A percentile compares a stretch with the other conserved stretches of the same genome.
phyloP scores from a whole-genome alignment of 2,329 filamentous ascomycete genomes.

The Helminthosporium solani region DNA sequence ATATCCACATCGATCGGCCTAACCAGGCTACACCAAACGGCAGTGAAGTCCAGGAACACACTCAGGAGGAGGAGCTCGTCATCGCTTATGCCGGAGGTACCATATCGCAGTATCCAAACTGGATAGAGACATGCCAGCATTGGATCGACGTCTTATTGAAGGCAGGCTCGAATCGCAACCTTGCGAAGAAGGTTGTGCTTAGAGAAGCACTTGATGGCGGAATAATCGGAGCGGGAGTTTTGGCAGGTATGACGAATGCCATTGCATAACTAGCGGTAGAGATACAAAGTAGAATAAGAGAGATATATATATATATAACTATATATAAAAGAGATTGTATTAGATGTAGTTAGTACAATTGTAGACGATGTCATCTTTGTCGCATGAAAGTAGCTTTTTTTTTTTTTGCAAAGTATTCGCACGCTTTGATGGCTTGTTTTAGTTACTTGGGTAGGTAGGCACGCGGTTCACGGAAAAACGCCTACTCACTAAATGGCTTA shows the following conservation, averaged over 20 bases:
- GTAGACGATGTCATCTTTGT: too few species aligned
- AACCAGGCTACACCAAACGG: slow-evolving; percentile 18
- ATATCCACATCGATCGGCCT: slow-evolving; percentile 52
- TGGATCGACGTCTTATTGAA: slow-evolving; percentile 62
- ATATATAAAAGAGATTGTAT: too few species aligned
- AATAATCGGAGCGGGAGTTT: slow-evolving; percentile 57
- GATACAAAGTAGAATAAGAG: too few species aligned
- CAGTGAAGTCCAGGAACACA: slow-evolving; percentile 9
- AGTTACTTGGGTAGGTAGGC: too few species aligned
- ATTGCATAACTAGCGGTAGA: slow-evolving; percentile 18
- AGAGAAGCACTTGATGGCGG: slow-evolving; percentile 56
- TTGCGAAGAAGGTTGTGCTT: slow-evolving; percentile 51
- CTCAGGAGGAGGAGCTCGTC: slow-evolving; percentile 59
- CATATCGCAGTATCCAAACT: slow-evolving; percentile 76
- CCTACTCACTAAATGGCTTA: neutral
- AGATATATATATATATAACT: too few species aligned
- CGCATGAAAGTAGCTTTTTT: too few species aligned
- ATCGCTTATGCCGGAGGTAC: slow-evolving; percentile 80
- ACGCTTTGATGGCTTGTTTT: too few species aligned
- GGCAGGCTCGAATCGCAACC: slow-evolving; percentile 41
- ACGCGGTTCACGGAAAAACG: neutral
- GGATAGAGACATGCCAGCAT: slow-evolving; percentile 66
- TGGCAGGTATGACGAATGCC: slow-evolving; percentile 49
- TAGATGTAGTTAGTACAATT: too few species aligned
- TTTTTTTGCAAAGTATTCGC: too few species aligned